These are phyloP conservation scores for Nemania sp. DNA, from an alignment of 2,329 filamentous ascomycete species.

Conservation along the genomic window DNA sequence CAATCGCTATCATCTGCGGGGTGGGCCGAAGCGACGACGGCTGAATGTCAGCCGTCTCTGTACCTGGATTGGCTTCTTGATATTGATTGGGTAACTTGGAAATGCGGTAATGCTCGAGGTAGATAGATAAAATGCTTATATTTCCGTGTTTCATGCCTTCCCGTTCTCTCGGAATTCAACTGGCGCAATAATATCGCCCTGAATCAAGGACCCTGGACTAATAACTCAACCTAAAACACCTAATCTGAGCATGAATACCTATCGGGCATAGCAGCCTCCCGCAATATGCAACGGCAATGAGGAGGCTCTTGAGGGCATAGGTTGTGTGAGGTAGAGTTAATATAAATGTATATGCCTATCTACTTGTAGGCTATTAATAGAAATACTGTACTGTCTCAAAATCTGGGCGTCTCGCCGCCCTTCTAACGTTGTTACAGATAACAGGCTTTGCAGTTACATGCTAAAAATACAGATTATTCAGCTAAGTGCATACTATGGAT, in stretches of 20 bases:
- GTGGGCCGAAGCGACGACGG: conserved; percentile 6
- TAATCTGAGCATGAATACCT: background rate
- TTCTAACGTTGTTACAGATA: background rate
- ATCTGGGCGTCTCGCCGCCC: conserved; percentile 2
- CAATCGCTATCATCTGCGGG: background rate
- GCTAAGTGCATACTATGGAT: no score
- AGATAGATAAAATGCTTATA: background rate
- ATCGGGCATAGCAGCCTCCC: no score
- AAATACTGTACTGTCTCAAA: conserved; percentile 1
- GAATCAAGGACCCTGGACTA: background rate
- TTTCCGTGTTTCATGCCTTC: background rate
- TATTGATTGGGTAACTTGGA: background rate
- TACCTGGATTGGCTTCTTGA: background rate
- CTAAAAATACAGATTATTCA: background rate
- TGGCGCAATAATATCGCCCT: background rate
- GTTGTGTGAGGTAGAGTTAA: background rate
- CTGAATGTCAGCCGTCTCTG: conserved; percentile 1
- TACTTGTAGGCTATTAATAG: conserved; percentile 3
- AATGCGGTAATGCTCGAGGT: background rate
- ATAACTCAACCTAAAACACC: conserved; percentile 8
- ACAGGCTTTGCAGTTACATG: background rate
- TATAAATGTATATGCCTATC: conserved; percentile 6
- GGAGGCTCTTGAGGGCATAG: background rate
- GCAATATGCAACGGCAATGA: background rate
- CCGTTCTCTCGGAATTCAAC: background rate